phyloP scores from a whole-genome alignment of 2,329 filamentous ascomycete genomes.

The Anthostomella pinea region DNA sequence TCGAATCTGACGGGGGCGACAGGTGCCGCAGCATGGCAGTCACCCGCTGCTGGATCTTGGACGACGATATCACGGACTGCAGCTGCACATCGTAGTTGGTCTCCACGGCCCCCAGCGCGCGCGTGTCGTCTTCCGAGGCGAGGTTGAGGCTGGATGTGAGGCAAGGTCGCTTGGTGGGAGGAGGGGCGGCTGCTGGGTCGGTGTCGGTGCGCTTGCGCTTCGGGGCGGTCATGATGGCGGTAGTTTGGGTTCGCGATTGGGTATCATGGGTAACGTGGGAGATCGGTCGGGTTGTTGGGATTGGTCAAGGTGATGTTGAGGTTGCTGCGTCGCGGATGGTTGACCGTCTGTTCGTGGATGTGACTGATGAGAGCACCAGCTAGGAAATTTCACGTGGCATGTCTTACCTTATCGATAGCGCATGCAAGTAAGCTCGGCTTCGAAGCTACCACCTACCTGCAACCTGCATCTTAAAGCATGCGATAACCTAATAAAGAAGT shows the following conservation, averaged over 20 bases:
- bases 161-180: constrained; percentile 23
- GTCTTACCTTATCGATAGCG: background rate
- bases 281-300: background rate
- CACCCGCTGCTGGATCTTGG: constrained; percentile 57
- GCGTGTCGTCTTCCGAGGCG: constrained; percentile 37
- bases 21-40: constrained; percentile 44
- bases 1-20: constrained; percentile 25
- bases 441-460: too few species aligned
- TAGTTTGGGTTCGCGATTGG: background rate
- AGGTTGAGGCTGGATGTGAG: constrained; percentile 24
- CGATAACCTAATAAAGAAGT: too few species aligned
- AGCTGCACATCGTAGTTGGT: constrained; percentile 48
- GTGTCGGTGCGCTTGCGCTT: constrained; percentile 30
- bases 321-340: too few species aligned
- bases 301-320: too few species aligned
- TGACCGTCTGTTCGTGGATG: too few species aligned
- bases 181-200: constrained; percentile 5
- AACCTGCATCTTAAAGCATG: too few species aligned
- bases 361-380: too few species aligned
- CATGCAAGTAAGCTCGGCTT: too few species aligned
- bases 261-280: too few species aligned
- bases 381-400: constrained; percentile 1
- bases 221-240: constrained; percentile 15
- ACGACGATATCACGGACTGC: constrained; percentile 57
- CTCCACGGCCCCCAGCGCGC: constrained; percentile 41